These are phyloP conservation scores for Vitis hybrid DNA, from an alignment of 177 flowering plant genomes.

Conservation along the genomic window DNA sequence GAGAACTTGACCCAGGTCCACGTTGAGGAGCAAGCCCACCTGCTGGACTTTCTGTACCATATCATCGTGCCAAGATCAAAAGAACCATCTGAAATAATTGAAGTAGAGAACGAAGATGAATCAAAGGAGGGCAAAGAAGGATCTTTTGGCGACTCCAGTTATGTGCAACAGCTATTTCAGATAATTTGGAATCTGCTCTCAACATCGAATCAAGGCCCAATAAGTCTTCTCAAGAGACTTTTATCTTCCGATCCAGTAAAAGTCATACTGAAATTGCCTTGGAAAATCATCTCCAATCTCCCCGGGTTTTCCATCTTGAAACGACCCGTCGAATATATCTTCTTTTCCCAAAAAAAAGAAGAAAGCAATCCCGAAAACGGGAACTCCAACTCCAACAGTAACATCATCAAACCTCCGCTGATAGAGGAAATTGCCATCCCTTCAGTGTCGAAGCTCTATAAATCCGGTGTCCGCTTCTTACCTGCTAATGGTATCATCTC, in stretches of 20 bases:
- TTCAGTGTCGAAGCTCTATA: conserved; percentile 30
- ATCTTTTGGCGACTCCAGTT: not conserved
- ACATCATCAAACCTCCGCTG: conserved; percentile 25
- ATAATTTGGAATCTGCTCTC: conserved; percentile 8
- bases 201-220: not conserved
- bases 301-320: conserved; percentile 13
- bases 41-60: conserved; percentile 36
- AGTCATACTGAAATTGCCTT: conserved; percentile 19
- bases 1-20: not conserved
- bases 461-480: conserved; percentile 28
- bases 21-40: conserved; percentile 18
- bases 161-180: not conserved
- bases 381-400: not conserved
- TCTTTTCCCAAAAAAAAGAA: not conserved
- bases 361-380: conserved; percentile 10
- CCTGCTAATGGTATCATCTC: conserved; percentile 25
- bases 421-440: conserved; percentile 50
- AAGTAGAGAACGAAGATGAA: conserved; percentile 11
- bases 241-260: conserved; percentile 10
- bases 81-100: conserved; percentile 9
- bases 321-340: too few species aligned
- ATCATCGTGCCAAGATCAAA: conserved; percentile 21
- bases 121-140: not conserved
- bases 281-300: conserved; percentile 18
- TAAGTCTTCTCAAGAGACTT: not conserved